Percentiles rank a stretch among this genome's conserved stretches.
Evolutionary conservation across 352 stramenopile genomes (phyloP).

Genomic region (Globisporangium yorkense): DNA sequence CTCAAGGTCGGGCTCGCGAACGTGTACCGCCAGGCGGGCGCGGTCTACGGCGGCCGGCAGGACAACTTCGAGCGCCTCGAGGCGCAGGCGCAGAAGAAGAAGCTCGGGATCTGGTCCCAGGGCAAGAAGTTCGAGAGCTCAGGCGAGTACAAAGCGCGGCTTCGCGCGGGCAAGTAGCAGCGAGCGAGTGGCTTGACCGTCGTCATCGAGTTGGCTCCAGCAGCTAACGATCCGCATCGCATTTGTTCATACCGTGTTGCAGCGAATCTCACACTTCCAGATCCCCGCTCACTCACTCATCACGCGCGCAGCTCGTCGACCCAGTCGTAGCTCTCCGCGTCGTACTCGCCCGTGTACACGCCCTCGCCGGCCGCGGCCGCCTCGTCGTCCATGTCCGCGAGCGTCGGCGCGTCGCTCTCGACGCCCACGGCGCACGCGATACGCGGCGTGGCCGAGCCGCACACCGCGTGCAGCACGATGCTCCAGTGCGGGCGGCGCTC

Average conservation of each 20-base stretch:
- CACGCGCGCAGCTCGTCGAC: conserved; percentile 11
- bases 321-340: conserved; percentile 8
- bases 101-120: conserved; percentile 74
- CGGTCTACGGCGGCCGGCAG: conserved; percentile 74
- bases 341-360: conserved; percentile 8
- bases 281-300: neutral
- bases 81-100: conserved; percentile 48
- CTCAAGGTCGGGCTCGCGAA: conserved; percentile 65
- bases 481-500: conserved; percentile 28
- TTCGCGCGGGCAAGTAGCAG: conserved; percentile 25
- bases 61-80: conserved; percentile 68
- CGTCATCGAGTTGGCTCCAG: neutral
- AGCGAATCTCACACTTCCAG: neutral
- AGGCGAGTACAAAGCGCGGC: conserved; percentile 71
- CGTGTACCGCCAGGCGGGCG: conserved; percentile 71
- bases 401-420: neutral
- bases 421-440: conserved; percentile 28
- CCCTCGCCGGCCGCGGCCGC: neutral
- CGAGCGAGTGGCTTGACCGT: neutral
- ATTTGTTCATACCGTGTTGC: neutral
- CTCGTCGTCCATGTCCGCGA: neutral
- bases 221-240: neutral
- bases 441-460: conserved; percentile 20
- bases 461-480: conserved; percentile 23
- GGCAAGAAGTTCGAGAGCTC: conserved; percentile 66